These are phyloP conservation scores for Salix brachista DNA, from an alignment of 345 rosid genomes.

Conservation along the genomic window DNA sequence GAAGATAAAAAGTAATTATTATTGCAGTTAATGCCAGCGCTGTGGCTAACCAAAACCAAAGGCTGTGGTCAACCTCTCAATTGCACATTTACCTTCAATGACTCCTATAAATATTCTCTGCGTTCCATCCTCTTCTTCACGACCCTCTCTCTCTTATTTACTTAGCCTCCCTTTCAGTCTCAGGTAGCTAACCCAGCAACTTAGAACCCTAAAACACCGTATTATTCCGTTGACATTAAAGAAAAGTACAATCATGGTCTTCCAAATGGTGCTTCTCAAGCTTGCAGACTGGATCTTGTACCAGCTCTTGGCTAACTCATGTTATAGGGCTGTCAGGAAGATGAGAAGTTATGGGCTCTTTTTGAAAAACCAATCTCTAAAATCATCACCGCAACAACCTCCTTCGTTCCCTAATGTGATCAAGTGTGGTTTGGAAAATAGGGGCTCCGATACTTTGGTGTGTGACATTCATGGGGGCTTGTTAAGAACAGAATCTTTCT, in stretches of 20 bases:
- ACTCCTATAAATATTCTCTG: slow-evolving; percentile 35
- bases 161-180: background rate
- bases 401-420: slow-evolving; percentile 18
- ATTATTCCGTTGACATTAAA: background rate
- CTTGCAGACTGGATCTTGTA: slow-evolving; percentile 57
- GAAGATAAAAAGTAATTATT: background rate
- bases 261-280: slow-evolving; percentile 45
- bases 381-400: slow-evolving; percentile 28
- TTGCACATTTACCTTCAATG: background rate
- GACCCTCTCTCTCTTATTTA: background rate
- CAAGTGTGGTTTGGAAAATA: slow-evolving; percentile 30
- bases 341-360: slow-evolving; percentile 52
- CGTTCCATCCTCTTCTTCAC: slow-evolving; percentile 18
- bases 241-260: slow-evolving; percentile 39
- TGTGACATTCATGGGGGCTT: slow-evolving; percentile 67
- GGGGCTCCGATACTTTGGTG: slow-evolving; percentile 36
- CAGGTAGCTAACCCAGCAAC: background rate
- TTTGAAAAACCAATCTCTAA: slow-evolving; percentile 32
- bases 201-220: background rate
- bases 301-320: slow-evolving; percentile 58
- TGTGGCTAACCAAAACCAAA: slow-evolving; percentile 34
- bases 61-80: slow-evolving; percentile 15
- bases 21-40: slow-evolving; percentile 39
- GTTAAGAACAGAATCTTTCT: slow-evolving; percentile 52
- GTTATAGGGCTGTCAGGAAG: slow-evolving; percentile 61